phyloP scores from a whole-genome alignment of 2,329 filamentous ascomycete species.

The Pseudopyrenochaeta lycopersici region DNA sequence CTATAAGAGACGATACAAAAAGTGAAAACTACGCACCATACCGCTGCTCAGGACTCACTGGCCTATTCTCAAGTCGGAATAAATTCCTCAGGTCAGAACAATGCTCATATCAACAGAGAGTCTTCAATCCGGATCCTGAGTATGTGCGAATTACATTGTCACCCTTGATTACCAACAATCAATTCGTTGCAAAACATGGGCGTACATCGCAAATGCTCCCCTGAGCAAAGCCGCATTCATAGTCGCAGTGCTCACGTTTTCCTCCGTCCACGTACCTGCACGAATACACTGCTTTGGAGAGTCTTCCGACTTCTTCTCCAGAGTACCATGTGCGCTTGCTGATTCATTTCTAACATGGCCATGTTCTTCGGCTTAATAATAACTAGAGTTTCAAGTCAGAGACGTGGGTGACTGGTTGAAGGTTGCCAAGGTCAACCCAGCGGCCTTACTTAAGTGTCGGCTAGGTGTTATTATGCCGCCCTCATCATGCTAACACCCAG shows the following conservation, averaged over 20 bases:
- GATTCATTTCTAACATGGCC: constrained; percentile 6
- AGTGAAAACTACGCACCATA: too few species aligned
- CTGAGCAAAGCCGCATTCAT: neutral
- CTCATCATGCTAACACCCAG: neutral
- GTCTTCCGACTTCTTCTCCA: neutral
- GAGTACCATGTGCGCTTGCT: constrained; percentile 6
- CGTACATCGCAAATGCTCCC: too few species aligned
- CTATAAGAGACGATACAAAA: too few species aligned
- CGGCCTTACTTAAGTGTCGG: constrained; percentile 9
- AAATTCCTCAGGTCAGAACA: too few species aligned
- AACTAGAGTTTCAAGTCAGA: constrained; percentile 8
- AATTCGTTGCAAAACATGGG: too few species aligned
- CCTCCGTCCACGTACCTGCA: neutral
- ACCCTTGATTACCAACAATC: too few species aligned
- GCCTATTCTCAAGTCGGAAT: too few species aligned
- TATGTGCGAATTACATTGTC: too few species aligned
- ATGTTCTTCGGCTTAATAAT: constrained; percentile 10
- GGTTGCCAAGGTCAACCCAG: neutral
- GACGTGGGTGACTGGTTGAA: neutral
- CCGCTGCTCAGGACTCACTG: too few species aligned
- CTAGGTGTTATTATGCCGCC: neutral
- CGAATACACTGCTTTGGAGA: neutral
- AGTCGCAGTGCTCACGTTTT: neutral
- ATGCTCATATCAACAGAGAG: too few species aligned
- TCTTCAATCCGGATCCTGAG: too few species aligned